These are phyloP conservation scores for Cryptosporidium tyzzeri DNA, from an alignment of 169 alveolate genomes.

Conservation along the genomic window DNA sequence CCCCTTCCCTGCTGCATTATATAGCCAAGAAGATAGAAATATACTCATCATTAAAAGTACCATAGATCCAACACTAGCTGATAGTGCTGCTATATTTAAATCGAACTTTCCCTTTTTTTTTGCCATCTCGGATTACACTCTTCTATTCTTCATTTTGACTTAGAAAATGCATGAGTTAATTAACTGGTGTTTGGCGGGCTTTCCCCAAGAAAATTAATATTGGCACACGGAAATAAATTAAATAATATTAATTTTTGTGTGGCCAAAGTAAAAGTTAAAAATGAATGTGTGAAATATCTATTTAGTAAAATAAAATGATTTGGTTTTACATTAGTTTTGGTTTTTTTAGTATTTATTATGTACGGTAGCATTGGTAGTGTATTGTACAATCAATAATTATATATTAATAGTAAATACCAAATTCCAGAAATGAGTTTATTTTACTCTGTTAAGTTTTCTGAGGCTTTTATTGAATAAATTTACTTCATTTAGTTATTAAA, in stretches of 20 bases:
- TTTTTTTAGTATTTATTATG: too few relatives aligned
- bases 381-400: too few relatives aligned
- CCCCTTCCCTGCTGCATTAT: constrained; percentile 74
- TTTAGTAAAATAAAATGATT: too few relatives aligned
- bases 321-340: too few relatives aligned
- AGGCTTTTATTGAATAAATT: too few relatives aligned
- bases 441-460: too few relatives aligned
- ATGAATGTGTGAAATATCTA: background rate
- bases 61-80: constrained; percentile 74
- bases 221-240: background rate
- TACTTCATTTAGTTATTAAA: background rate
- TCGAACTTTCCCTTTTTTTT: constrained; percentile 52
- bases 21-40: constrained; percentile 65
- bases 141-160: background rate
- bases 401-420: background rate
- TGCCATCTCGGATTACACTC: background rate
- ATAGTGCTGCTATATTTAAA: constrained; percentile 61
- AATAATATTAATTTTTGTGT: background rate
- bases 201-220: background rate
- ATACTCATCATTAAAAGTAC: constrained; percentile 54
- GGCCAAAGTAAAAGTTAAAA: background rate
- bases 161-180: background rate
- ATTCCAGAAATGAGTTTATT: too few relatives aligned
- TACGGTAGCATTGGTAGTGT: background rate
- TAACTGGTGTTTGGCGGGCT: background rate